Percentiles rank a stretch among this genome's conserved stretches.
phyloP scores from a whole-genome alignment of 371 early-diverging fungal species.

The Funneliformis caledonium region DNA sequence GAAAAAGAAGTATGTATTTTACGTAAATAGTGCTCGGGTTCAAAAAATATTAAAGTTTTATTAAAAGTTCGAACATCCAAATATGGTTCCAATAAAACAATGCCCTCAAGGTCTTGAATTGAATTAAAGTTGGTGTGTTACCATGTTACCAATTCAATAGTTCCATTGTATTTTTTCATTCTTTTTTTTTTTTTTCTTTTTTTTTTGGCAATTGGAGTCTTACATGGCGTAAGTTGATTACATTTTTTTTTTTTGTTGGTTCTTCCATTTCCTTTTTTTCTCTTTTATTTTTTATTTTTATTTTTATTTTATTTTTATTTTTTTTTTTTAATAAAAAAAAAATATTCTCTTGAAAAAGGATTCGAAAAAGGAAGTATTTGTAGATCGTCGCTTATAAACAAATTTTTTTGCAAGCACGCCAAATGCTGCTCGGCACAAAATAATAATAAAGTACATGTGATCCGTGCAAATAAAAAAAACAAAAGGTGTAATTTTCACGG shows the following conservation, averaged over 20 bases:
- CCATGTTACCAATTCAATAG: not conserved
- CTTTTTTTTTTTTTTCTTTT: no score
- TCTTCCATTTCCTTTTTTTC: not conserved
- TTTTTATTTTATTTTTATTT: no score
- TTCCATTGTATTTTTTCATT: not conserved
- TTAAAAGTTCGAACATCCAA: not conserved
- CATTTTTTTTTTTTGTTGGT: no score
- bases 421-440: not conserved
- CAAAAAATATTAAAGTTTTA: not conserved
- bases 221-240: no score
- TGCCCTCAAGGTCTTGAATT: not conserved
- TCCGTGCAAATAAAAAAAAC: not conserved
- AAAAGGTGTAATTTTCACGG: not conserved
- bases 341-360: no score
- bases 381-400: not conserved
- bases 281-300: no score
- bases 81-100: not conserved
- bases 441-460: not conserved
- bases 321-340: no score
- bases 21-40: not conserved
- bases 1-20: no score
- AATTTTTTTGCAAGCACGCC: not conserved
- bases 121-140: not conserved
- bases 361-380: not conserved
- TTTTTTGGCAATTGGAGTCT: no score